Base-by-base conservation (phyloP, 192 early-diverging fungal species). In the Backusella macrospora region DNA sequence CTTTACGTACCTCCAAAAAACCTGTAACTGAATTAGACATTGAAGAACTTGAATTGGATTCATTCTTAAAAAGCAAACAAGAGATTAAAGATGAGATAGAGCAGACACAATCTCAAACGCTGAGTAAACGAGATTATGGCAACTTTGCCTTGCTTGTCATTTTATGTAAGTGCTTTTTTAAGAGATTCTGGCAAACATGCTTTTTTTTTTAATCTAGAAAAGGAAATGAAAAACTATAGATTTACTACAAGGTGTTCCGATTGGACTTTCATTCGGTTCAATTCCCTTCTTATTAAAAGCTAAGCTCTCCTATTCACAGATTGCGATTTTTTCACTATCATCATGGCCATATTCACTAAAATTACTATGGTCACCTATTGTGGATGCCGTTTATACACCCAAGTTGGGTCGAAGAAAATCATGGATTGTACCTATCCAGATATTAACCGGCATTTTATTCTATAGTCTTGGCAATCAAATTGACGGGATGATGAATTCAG, bases 361-460 rank as follows among this genome's bases (percentile, higher is more conserved):
- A 84, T 91, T 99, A 26, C 83, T 99, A 40, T 99, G 97, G 97
- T 98, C 96, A 4, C 97, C 97, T 6, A 92, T 99, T 47, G 96
- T 99, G 5, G 98, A 99, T 76, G 92, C 95, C 4, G 76, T 93
- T 66, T 99, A 93, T 71, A 88, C 87, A 65, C 90, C 90, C 59
- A 82, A 80, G 29, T 76, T 99, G 68, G 98, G 98, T n/a, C 88
- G 96, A 10, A 82, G 98, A 74, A 99, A 99, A 80, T 93, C 92
- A 65, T 99, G 98, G 98, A 98, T 99, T 55, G 88, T 98, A 16
- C 98, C 98, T 18, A 98, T 99, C 74, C 98, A 99, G 80, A 85
- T 95, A 9, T 78, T 96, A 34, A 91, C 92, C 5, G 96, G 93
- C 6, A 26, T 92, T 3, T 75, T 92, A 74, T 92, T 98, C 69